A percentile compares a stretch with the other conserved stretches of the same genome.
phyloP scores from a whole-genome alignment of 1,139 yeast species.

The Candida pseudocylindracea region DNA sequence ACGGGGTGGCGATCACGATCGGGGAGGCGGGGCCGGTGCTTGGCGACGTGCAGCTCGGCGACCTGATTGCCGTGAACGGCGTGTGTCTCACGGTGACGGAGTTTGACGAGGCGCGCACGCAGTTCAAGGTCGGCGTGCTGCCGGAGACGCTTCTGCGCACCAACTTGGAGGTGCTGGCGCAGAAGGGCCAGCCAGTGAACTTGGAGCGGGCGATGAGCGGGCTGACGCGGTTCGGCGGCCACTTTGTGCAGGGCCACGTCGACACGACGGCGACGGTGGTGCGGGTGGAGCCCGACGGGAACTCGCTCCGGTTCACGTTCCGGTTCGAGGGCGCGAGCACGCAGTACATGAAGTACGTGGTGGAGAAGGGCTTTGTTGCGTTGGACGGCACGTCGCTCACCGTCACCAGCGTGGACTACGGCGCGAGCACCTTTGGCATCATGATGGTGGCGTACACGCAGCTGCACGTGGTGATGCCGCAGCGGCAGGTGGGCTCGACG shows the following conservation, averaged over 20 bases:
- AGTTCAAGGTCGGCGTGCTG: constrained; percentile 77
- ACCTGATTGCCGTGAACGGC: constrained; percentile 80
- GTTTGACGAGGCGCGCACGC: constrained; percentile 22
- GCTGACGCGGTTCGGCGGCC: constrained; percentile 88
- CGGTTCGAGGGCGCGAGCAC: constrained; percentile 28
- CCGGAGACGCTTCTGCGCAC: constrained; percentile 83
- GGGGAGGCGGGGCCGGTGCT: constrained; percentile 41
- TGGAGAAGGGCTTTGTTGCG: constrained; percentile 82
- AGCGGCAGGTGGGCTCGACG: constrained; percentile 32
- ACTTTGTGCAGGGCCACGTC: constrained; percentile 93
- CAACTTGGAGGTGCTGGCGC: constrained; percentile 35
- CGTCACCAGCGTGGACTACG: constrained; percentile 50
- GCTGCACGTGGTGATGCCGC: constrained; percentile 51
- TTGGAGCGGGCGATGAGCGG: constrained; percentile 73
- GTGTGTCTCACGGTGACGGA: constrained; percentile 89
- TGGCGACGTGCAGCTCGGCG: constrained; percentile 74
- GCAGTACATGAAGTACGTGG: constrained; percentile 52
- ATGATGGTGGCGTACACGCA: constrained; percentile 91
- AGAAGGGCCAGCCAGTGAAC: constrained; percentile 42
- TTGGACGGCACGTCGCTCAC: constrained; percentile 92
- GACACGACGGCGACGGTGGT: constrained; percentile 67
- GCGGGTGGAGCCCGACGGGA: constrained; percentile 36
- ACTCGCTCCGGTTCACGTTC: constrained; percentile 61
- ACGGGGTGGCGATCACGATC: constrained; percentile 55
- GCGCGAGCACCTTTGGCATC: constrained; percentile 40